These are phyloP conservation scores for Sclerotinia sclerotiorum DNA, from an alignment of 2,329 filamentous ascomycete genomes.

Conservation along the genomic window DNA sequence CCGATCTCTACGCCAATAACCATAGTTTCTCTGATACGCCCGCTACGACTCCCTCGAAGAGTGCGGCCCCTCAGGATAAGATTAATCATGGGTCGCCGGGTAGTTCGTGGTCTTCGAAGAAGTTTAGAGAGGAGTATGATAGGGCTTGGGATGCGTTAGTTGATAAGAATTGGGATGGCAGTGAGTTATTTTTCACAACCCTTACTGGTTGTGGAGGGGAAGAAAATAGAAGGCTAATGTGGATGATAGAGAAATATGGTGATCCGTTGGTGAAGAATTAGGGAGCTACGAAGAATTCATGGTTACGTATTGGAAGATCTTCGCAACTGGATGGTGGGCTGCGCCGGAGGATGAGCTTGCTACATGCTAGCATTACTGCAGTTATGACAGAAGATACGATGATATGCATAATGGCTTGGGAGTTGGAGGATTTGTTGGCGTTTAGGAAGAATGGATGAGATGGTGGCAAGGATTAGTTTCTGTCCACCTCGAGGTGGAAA, in stretches of 20 bases:
- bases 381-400: neutral
- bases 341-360: neutral
- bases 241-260: conserved; percentile 17
- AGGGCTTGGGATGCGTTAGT: conserved; percentile 50
- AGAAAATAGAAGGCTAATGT: neutral
- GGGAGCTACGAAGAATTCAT: neutral
- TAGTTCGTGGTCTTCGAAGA: conserved; percentile 55
- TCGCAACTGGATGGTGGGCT: neutral
- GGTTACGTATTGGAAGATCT: neutral
- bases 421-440: conserved; percentile 1
- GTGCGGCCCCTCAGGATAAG: conserved; percentile 25
- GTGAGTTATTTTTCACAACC: conserved; percentile 39
- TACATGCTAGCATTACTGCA: neutral
- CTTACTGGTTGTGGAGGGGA: neutral
- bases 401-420: conserved; percentile 13
- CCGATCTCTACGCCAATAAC: conserved; percentile 23
- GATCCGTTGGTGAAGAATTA: conserved; percentile 12
- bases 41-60: conserved; percentile 20
- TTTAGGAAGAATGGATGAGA: neutral
- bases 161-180: conserved; percentile 52
- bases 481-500: neutral
- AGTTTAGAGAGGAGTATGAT: conserved; percentile 55
- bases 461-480: neutral
- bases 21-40: conserved; percentile 1
- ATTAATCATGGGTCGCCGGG: conserved; percentile 45